These are phyloP conservation scores for Syzygium oleosum DNA, from an alignment of 345 rosid genomes.

Conservation along the genomic window DNA sequence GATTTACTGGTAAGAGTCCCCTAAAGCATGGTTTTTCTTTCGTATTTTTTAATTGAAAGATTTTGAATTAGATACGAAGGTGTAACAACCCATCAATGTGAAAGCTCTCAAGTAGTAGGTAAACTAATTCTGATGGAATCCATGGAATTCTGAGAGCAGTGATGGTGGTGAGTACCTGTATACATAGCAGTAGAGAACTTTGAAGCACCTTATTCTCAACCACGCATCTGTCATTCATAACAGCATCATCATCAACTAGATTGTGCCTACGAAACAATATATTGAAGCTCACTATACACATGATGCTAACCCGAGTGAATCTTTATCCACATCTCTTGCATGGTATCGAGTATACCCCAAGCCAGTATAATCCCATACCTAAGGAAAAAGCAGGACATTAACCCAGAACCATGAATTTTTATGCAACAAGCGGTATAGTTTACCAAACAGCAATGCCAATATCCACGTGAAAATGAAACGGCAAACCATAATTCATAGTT, in stretches of 20 bases:
- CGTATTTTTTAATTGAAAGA: no score
- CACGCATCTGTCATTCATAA: slow-evolving; percentile 53
- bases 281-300: background rate
- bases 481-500: background rate
- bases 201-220: slow-evolving; percentile 97
- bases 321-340: slow-evolving; percentile 74
- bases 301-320: slow-evolving; percentile 60
- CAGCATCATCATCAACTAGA: background rate
- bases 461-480: background rate
- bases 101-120: background rate
- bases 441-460: background rate
- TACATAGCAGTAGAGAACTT: slow-evolving; percentile 53
- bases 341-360: slow-evolving; percentile 71
- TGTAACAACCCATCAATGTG: background rate
- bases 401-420: background rate
- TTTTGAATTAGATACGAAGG: background rate
- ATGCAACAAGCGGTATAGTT: background rate
- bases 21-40: background rate
- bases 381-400: slow-evolving; percentile 1
- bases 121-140: no score
- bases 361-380: slow-evolving; percentile 99
- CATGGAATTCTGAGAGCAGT: background rate
- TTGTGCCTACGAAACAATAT: background rate
- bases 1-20: background rate
- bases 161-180: slow-evolving; percentile 46